Percentiles rank a stretch among this genome's conserved stretches.
These are phyloP conservation scores for Xylariaceae sp. DNA, from an alignment of 2,329 filamentous ascomycete genomes.

Conservation along the genomic window DNA sequence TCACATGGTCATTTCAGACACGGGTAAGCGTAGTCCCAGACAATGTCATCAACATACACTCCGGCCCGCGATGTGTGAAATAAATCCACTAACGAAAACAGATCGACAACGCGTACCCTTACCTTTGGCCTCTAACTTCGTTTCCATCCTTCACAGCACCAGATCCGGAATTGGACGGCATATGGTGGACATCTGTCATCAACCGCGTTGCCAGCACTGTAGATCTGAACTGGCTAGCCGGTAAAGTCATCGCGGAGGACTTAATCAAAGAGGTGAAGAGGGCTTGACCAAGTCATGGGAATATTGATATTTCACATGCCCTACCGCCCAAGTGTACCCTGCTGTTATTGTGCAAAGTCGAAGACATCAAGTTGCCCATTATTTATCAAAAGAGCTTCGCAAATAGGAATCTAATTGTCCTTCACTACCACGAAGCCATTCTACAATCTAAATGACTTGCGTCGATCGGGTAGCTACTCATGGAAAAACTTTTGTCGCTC, in stretches of 20 bases:
- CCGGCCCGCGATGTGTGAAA: background rate
- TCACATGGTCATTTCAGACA: constrained; percentile 15
- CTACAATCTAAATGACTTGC: no score
- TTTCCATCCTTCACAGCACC: constrained; percentile 17
- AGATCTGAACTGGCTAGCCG: constrained; percentile 22
- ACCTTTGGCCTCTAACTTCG: constrained; percentile 6
- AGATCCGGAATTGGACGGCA: constrained; percentile 7
- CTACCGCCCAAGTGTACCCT: no score
- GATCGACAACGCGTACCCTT: constrained; percentile 20
- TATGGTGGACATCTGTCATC: constrained; percentile 24
- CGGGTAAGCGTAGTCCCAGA: constrained; percentile 13
- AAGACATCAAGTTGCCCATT: no score
- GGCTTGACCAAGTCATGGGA: background rate
- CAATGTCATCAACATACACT: no score
- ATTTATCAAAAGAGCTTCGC: no score
- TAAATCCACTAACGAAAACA: constrained; percentile 1
- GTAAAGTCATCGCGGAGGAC: constrained; percentile 19
- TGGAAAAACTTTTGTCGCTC: constrained; percentile 12
- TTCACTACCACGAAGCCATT: no score
- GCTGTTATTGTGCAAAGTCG: no score
- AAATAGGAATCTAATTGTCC: no score
- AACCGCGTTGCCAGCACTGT: constrained; percentile 16
- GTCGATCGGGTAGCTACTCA: constrained; percentile 1
- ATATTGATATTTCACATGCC: background rate
- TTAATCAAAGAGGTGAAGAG: constrained; percentile 10